phyloP scores from a whole-genome alignment of 208 protist species.

The Crithidia brevicula region DNA sequence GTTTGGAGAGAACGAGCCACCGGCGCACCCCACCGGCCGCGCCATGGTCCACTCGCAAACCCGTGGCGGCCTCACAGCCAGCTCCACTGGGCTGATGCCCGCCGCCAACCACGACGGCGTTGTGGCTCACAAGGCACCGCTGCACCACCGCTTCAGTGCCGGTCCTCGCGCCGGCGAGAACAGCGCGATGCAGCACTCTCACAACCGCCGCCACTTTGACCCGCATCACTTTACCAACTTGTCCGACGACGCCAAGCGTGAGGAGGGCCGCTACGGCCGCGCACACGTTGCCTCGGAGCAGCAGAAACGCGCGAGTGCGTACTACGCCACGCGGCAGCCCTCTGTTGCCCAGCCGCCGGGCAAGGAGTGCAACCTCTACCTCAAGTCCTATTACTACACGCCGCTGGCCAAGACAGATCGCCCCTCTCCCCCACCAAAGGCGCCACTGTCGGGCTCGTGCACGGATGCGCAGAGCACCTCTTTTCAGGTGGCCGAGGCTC shows the following conservation, averaged over 20 bases:
- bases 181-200: constrained; percentile 5
- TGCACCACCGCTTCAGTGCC: constrained; percentile 18
- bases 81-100: constrained; percentile 39
- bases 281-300: constrained; percentile 37
- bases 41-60: constrained; percentile 10
- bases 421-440: constrained; percentile 4
- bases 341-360: constrained; percentile 31
- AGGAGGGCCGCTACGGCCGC: constrained; percentile 62
- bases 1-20: constrained; percentile 9
- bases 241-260: constrained; percentile 69
- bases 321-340: constrained; percentile 31
- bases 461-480: constrained; percentile 37
- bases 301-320: constrained; percentile 33
- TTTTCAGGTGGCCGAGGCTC: constrained; percentile 57
- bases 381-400: constrained; percentile 61
- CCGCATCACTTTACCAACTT: constrained; percentile 57
- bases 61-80: constrained; percentile 26
- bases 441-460: constrained; percentile 8
- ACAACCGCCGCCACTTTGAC: constrained; percentile 55
- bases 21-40: constrained; percentile 18
- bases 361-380: constrained; percentile 41
- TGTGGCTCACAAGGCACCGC: background rate
- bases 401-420: constrained; percentile 32
- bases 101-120: constrained; percentile 13
- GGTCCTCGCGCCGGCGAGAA: background rate